Conservation (phyloP, 805 yeast genomes). For the Clavispora santaluciae region DNA sequence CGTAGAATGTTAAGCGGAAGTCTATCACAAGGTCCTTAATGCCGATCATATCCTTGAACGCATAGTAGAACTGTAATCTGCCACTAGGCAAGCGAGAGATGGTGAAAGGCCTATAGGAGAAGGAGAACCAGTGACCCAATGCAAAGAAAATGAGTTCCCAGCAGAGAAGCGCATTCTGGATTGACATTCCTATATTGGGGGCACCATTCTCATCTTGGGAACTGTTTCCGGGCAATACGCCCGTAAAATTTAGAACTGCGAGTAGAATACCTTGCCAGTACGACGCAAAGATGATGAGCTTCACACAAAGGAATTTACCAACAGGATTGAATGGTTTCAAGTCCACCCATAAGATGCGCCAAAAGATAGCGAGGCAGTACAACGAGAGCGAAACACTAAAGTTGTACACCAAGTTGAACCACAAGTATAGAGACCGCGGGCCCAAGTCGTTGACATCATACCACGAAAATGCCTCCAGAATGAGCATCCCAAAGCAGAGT, state of each 20-base stretch:
- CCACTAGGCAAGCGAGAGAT: conserved; percentile 60
- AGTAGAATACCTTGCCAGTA: conserved; percentile 88
- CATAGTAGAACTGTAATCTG: conserved; percentile 54
- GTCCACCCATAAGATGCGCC: conserved; percentile 84
- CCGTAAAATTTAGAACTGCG: conserved; percentile 46
- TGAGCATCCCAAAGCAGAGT: conserved; percentile 52
- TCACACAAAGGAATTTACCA: conserved; percentile 90
- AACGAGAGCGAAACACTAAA: conserved; percentile 75
- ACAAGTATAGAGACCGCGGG: conserved; percentile 46
- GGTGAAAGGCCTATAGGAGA: conserved; percentile 70
- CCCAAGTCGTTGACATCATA: conserved; percentile 51
- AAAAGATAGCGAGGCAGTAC: conserved; percentile 81
- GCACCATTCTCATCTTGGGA: conserved; percentile 22
- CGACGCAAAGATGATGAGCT: conserved; percentile 92
- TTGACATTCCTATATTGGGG: conserved; percentile 47
- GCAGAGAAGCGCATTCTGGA: conserved; percentile 77
- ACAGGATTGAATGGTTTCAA: conserved; percentile 78
- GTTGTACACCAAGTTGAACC: conserved; percentile 72
- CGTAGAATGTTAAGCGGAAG: conserved; percentile 64
- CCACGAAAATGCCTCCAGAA: conserved; percentile 43
- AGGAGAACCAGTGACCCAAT: conserved; percentile 81
- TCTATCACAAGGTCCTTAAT: conserved; percentile 75
- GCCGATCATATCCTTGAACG: conserved; percentile 74
- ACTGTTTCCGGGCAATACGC: conserved; percentile 34
- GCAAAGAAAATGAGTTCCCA: conserved; percentile 84